Evolutionary conservation across 2,329 filamentous ascomycete genomes (phyloP).

Genomic region (Ramularia endophylla): DNA sequence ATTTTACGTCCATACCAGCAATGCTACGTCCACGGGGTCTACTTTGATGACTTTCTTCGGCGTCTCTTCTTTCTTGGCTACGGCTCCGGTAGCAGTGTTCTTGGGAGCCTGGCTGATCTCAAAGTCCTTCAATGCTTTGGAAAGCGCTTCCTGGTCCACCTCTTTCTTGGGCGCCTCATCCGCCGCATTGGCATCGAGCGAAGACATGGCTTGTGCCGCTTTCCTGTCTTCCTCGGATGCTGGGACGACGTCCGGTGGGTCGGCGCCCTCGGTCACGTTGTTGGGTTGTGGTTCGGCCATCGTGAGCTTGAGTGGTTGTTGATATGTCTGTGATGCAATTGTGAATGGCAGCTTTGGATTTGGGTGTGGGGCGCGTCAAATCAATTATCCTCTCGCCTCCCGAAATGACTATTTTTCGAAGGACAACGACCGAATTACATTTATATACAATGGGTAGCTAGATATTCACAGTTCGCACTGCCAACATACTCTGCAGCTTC

Average conservation of each 20-base stretch:
- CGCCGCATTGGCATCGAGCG: conserved; percentile 56
- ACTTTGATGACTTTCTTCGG: conserved; percentile 58
- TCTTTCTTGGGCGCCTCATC: conserved; percentile 47
- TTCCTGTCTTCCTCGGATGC: conserved; percentile 70
- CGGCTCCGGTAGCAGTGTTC: conserved; percentile 35
- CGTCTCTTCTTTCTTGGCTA: conserved; percentile 24
- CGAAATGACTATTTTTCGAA: no score
- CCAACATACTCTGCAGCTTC: no score
- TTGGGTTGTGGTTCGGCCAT: conserved; percentile 61
- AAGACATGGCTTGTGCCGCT: conserved; percentile 66
- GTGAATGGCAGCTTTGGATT: no score
- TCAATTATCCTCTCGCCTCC: no score
- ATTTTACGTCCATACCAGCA: conserved; percentile 51
- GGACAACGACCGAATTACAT: no score
- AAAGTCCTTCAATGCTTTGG: conserved; percentile 65
- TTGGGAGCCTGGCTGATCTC: conserved; percentile 33
- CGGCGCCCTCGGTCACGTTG: conserved; percentile 54
- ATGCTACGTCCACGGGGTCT: conserved; percentile 61
- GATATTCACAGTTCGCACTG: no score
- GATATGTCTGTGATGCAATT: no score
- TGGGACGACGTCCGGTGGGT: conserved; percentile 48
- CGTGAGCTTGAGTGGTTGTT: no score
- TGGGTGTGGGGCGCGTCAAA: no score
- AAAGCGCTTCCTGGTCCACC: conserved; percentile 64
- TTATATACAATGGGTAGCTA: no score